These are phyloP conservation scores for Coprinopsis strossmayeri DNA, from an alignment of 768 basidiomycete genomes.

Conservation along the genomic window DNA sequence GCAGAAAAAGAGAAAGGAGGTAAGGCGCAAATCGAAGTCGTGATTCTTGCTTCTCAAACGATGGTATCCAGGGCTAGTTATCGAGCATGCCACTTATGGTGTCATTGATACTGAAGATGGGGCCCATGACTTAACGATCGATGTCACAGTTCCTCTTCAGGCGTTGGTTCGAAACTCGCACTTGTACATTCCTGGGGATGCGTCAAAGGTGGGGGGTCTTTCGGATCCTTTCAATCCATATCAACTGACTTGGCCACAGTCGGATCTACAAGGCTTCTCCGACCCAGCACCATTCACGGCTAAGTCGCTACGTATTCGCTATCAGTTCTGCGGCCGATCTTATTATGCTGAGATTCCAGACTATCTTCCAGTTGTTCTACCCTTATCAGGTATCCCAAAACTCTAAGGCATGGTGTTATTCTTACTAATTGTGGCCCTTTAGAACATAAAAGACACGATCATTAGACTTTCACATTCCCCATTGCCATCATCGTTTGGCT, in stretches of 20 bases:
- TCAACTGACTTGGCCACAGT: constrained; percentile 27
- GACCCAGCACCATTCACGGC: constrained; percentile 73
- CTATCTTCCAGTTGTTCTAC: constrained; percentile 62
- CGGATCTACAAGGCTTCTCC: constrained; percentile 79
- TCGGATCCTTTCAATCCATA: no score
- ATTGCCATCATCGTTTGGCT: not conserved
- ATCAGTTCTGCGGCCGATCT: constrained; percentile 64
- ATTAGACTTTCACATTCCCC: not conserved
- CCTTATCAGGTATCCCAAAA: constrained; percentile 51
- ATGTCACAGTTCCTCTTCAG: constrained; percentile 80
- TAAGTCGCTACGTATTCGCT: constrained; percentile 67
- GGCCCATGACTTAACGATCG: constrained; percentile 50
- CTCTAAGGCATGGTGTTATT: constrained; percentile 10
- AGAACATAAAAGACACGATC: constrained; percentile 19
- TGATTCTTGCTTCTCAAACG: constrained; percentile 12
- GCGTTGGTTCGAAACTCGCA: constrained; percentile 75
- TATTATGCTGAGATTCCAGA: constrained; percentile 79
- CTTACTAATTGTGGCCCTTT: constrained; percentile 10
- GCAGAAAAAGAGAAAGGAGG: constrained; percentile 65
- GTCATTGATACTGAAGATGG: constrained; percentile 43
- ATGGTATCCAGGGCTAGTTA: constrained; percentile 54
- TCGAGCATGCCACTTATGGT: constrained; percentile 72
- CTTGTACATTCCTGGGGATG: constrained; percentile 67
- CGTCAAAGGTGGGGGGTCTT: constrained; percentile 64
- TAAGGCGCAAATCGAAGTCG: constrained; percentile 20